Base-by-base conservation (phyloP, 225 moss, liverwort and hornwort genomes). In the Pseudoscleropodium purum region DNA sequence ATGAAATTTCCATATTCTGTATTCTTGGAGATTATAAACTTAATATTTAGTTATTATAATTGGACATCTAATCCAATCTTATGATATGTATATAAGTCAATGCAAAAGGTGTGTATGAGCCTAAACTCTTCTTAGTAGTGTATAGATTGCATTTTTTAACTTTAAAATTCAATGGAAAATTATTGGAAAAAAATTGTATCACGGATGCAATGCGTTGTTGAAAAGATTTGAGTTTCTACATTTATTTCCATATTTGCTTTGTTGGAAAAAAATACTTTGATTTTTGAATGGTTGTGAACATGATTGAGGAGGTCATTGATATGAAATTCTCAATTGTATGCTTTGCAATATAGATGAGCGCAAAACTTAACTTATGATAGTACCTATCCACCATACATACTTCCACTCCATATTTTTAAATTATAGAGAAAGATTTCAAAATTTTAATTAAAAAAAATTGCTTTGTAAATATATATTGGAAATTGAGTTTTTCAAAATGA, bases 261-360 rank as follows among this genome's bases (percentile, higher is more conserved):
- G 8, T 34, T 34, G 14, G 23, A 34, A 34, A 52, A 51, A 52
- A 34, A 34, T 20, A 77, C 5, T 34, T 52, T 52, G 23, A 34
- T 76, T 3, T 34, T 34, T 13, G 2, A 52, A 15, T 52, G 14
- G 8, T 34, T 51, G 8, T 52, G 5, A 76, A 14, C 0, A 36
- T n/a, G n/a, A n/a, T n/a, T 14, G 23, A 21, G 13, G 14, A 52
- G 5, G 34, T 52, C 34, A 51, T 52, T 52, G 52, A 77, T 6
- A 77, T 51, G 21, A 23, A 52, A 34, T 52, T 75, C 52, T 23
- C 4, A 52, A 5, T 1, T 2, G 1, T 16, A 5, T 51, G 20
- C 8, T 0, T 76, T 51, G 7, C 6, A 34, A 15, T 37, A 24
- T 0, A 2, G 4, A 10, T 37, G 10, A 54, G 54, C 0, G 4